A percentile compares a stretch with the other conserved stretches of the same genome.
These are phyloP conservation scores for Cetraspora pellucida DNA, from an alignment of 192 early-diverging fungal genomes.

Conservation along the genomic window DNA sequence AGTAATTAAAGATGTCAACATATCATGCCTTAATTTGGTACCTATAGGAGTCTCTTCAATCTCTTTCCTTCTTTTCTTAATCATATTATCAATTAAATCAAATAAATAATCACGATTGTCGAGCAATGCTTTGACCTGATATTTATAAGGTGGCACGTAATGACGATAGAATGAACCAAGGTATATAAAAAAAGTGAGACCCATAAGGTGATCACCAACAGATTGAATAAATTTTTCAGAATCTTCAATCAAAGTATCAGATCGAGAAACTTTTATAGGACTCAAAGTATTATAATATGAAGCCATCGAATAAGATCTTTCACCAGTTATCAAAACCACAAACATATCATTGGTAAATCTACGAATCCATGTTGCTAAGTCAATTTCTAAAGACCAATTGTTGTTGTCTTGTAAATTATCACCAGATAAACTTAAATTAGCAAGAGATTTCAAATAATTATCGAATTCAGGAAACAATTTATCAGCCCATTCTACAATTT, in stretches of 20 bases:
- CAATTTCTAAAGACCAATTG: not conserved
- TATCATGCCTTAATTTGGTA: not conserved
- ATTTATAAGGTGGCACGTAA: not conserved
- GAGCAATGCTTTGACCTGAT: not conserved
- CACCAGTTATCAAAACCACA: not conserved
- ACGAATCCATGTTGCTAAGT: not conserved
- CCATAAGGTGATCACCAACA: no score
- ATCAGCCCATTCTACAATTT: no score
- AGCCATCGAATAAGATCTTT: not conserved
- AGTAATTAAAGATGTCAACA: slow-evolving; percentile 1
- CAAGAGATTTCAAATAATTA: no score
- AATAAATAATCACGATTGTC: not conserved
- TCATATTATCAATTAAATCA: not conserved
- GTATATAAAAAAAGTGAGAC: no score
- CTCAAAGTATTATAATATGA: not conserved
- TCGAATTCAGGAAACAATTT: no score
- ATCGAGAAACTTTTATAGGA: not conserved
- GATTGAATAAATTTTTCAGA: no score
- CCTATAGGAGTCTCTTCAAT: not conserved
- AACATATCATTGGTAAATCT: not conserved
- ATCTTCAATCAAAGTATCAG: no score
- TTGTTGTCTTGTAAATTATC: not conserved
- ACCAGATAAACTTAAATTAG: not conserved
- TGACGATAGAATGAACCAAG: not conserved
- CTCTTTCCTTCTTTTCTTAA: not conserved